These are phyloP conservation scores for Ogataea sp. DNA, from an alignment of 805 yeast genomes.

Conservation along the genomic window DNA sequence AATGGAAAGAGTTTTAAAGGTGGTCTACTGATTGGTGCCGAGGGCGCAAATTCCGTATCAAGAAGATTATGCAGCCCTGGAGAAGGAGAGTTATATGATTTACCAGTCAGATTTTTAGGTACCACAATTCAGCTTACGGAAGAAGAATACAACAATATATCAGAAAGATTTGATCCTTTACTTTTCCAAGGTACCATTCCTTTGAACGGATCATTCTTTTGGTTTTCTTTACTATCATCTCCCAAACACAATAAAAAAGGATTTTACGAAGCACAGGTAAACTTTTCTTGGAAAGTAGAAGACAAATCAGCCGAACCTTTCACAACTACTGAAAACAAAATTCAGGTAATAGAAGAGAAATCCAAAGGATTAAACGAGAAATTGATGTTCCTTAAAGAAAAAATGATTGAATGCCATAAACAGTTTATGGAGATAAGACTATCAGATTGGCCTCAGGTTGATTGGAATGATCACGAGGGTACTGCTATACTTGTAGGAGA, in stretches of 20 bases:
- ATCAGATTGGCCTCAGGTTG: constrained; percentile 10
- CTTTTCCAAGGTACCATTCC: constrained; percentile 25
- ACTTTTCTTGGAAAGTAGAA: constrained; percentile 11
- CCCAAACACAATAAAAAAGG: constrained; percentile 7
- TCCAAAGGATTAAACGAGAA: constrained; percentile 5
- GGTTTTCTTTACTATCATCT: constrained; percentile 19
- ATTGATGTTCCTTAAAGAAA: constrained; percentile 6
- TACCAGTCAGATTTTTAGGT: constrained; percentile 22
- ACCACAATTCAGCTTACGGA: constrained; percentile 17
- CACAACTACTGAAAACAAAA: constrained; percentile 5
- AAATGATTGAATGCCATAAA: constrained; percentile 2
- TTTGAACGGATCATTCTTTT: constrained; percentile 17
- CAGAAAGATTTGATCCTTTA: constrained; percentile 18
- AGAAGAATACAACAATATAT: constrained; percentile 12
- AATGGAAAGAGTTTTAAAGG: constrained; percentile 15
- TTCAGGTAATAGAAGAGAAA: constrained; percentile 3
- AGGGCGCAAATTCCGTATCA: constrained; percentile 19
- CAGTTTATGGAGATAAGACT: constrained; percentile 7
- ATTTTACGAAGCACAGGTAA: constrained; percentile 11
- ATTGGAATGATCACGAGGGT: constrained; percentile 12
- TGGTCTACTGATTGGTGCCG: constrained; percentile 17
- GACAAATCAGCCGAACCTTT: constrained; percentile 5
- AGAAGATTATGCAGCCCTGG: constrained; percentile 14
- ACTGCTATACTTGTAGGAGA: constrained; percentile 26
- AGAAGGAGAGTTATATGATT: constrained; percentile 13